Evolutionary conservation across 2,329 filamentous ascomycete genomes (phyloP).

Genomic region (Sporothrix luriei): DNA sequence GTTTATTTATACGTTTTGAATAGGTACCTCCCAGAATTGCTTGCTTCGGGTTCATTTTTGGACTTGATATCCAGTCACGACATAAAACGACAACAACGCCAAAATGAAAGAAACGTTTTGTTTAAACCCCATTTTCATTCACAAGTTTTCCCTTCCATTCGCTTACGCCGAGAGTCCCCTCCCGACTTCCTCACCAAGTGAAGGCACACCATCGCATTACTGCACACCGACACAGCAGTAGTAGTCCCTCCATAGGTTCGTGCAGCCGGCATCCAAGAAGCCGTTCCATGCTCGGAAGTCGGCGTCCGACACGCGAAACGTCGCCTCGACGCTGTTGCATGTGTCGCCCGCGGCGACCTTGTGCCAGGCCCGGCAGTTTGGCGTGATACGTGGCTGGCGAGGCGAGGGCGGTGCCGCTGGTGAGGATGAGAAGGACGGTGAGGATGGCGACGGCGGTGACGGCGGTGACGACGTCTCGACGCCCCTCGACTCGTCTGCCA

Average conservation of each 20-base stretch:
- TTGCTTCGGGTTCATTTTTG: no score
- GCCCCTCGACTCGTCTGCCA: neutral
- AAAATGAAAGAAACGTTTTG: no score
- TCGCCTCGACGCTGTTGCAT: slow-evolving; percentile 37
- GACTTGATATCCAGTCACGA: no score
- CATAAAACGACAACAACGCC: no score
- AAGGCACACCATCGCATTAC: no score
- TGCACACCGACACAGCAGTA: slow-evolving; percentile 35
- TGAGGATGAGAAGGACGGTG: neutral
- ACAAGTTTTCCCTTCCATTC: no score
- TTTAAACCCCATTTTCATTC: no score
- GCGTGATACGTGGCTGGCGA: slow-evolving; percentile 21
- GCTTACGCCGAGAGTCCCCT: no score
- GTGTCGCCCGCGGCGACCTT: slow-evolving; percentile 41
- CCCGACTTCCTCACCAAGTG: no score
- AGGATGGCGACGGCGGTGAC: neutral
- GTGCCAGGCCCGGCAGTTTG: slow-evolving; percentile 42
- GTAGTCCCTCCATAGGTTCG: slow-evolving; percentile 36
- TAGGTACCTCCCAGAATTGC: no score
- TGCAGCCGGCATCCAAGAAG: slow-evolving; percentile 32
- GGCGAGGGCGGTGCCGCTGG: neutral
- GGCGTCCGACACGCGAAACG: slow-evolving; percentile 29
- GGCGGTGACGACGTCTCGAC: neutral
- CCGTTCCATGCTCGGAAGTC: slow-evolving; percentile 36
- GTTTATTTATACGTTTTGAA: no score